phyloP scores from a whole-genome alignment of 164 flowering plant species.

The Liriodendron chinense region DNA sequence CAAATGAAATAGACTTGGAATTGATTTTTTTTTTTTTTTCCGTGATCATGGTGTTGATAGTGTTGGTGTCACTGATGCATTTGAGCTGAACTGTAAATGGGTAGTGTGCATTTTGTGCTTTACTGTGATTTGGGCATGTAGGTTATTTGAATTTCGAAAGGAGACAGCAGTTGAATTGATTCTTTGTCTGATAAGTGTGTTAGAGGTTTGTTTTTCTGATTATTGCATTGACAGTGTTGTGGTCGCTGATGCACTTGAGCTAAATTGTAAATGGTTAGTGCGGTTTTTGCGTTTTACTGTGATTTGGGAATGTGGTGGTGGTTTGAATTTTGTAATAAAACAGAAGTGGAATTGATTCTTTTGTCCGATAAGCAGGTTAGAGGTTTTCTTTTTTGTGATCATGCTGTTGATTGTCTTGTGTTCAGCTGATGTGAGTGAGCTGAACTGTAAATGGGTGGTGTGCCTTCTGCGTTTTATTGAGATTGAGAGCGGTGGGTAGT shows the following conservation, averaged over 20 bases:
- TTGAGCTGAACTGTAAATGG: too few species aligned
- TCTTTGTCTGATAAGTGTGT: too few species aligned
- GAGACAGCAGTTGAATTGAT: too few species aligned
- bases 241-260: background rate
- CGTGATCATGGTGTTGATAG: background rate
- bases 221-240: background rate
- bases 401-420: too few species aligned
- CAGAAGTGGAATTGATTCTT: background rate
- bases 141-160: too few species aligned
- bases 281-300: background rate
- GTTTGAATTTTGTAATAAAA: background rate
- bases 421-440: background rate
- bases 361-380: background rate
- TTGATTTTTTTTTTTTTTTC: background rate
- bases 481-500: background rate
- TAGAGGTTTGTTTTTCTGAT: background rate
- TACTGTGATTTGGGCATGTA: background rate
- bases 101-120: background rate
- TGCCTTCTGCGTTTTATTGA: background rate
- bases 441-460: background rate
- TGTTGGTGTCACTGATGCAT: too few species aligned
- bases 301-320: background rate
- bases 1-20: background rate
- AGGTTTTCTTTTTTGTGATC: background rate
- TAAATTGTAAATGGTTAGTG: background rate